Evolutionary conservation across 1,284 basidiomycete genomes (phyloP).

Genomic region (Leccinum subfulvum): DNA sequence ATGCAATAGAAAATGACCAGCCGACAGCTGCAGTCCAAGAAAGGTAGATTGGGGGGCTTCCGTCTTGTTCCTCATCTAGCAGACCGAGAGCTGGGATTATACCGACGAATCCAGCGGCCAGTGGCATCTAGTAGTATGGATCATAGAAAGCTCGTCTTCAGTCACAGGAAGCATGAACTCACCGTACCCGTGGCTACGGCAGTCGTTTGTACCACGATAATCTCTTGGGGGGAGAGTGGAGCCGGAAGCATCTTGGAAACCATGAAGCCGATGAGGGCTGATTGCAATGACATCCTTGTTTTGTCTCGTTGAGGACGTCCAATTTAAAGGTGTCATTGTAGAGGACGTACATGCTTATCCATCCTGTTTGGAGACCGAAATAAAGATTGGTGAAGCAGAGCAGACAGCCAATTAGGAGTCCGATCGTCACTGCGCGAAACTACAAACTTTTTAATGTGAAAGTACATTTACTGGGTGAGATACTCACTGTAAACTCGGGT

Average conservation of each 20-base stretch:
- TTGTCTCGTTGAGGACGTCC: conserved; percentile 2
- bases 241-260: conserved; percentile 73
- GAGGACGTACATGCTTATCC: conserved; percentile 64
- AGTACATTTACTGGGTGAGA: not conserved
- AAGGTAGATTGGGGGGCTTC: conserved; percentile 72
- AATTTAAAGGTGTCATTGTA: not conserved
- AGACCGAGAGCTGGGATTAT: conserved; percentile 89
- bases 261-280: conserved; percentile 87
- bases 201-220: conserved; percentile 92
- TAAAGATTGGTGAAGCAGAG: conserved; percentile 77
- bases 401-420: conserved; percentile 68
- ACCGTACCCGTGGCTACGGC: conserved; percentile 87
- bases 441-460: conserved; percentile 5
- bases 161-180: conserved; percentile 17
- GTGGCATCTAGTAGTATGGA: conserved; percentile 60
- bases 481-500: conserved; percentile 32
- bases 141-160: not conserved
- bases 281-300: conserved; percentile 92
- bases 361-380: conserved; percentile 76
- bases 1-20: conserved; percentile 88
- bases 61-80: conserved; percentile 74
- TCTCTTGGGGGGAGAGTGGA: conserved; percentile 84
- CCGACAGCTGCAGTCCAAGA: conserved; percentile 70
- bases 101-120: conserved; percentile 93
- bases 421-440: conserved; percentile 52